Evolutionary conservation across 257 asterid species (phyloP), one percentile per base, ranked within the genome.

Genomic region (Solanum tarapatanum): DNA sequence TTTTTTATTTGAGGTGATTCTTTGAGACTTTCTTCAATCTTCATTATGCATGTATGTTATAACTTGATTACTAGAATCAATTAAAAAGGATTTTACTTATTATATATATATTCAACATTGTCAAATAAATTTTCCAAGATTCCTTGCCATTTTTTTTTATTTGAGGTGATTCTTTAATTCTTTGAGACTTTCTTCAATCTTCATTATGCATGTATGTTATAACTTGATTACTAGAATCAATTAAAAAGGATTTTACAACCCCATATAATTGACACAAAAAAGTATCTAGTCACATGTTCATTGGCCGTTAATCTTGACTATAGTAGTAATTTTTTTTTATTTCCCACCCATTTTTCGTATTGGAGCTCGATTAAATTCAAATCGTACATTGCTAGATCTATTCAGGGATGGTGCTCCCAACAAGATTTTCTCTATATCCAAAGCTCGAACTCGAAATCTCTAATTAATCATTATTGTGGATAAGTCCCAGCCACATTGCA

Each of bases 231-330:
- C 35, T 37, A 39, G 23, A 76, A 76, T 7, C 58, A 76, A 76
- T 76, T n/a, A 39, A 77, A 73, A 26, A 24, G n/a, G 19, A 45
- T 14, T 28, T 80, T 45, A 80, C 69, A 28, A 45, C 17, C 2
- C 68, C 41, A 11, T 80, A 45, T 80, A 48, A 80, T 80, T 80
- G 85, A 45, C 68, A 17, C 84, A 45, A 45, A 62, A 69, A 70
- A 45, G 87, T 43, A 84, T 84, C 80, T 66, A 66, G 19, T 84
- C 87, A 84, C 87, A 66, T 84, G 87, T 17, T 62, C 19, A 43
- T 6, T 62, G 30, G 86, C 86, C 45, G 83, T 33, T 75, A 76
- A 62, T 66, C 60, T 85, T 66, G 87, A 85, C 86, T 66, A 66
- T 5, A 69, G 5, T 69, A 7, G 41, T 80, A 17, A 23, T 28